Conservation (phyloP, 164 flowering plant genomes). For the Warburgia ugandensis region DNA sequence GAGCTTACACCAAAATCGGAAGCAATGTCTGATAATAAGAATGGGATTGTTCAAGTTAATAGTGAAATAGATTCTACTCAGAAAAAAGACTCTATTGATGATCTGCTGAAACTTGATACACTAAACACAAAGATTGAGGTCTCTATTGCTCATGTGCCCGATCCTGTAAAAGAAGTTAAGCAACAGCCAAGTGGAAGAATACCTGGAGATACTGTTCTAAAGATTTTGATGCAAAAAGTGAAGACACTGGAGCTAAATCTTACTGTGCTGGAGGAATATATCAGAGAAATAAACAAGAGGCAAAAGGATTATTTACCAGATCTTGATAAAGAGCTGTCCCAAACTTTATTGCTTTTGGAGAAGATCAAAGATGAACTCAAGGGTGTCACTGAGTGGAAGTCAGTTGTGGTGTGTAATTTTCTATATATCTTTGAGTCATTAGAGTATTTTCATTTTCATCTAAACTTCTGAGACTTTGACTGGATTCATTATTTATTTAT, state of each 20-base stretch:
- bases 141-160: constrained; percentile 22
- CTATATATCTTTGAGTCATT: not conserved
- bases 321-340: constrained; percentile 42
- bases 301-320: constrained; percentile 43
- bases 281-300: constrained; percentile 51
- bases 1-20: constrained; percentile 20
- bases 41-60: constrained; percentile 16
- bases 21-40: constrained; percentile 12
- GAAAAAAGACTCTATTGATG: constrained; percentile 25
- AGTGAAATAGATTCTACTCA: constrained; percentile 17
- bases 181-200: constrained; percentile 51
- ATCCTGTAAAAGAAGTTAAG: constrained; percentile 42
- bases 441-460: not conserved
- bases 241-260: constrained; percentile 58
- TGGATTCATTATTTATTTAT: constrained; percentile 6
- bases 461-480: not conserved
- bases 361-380: constrained; percentile 34
- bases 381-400: constrained; percentile 53
- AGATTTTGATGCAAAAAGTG: constrained; percentile 79
- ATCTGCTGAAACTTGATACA: constrained; percentile 18
- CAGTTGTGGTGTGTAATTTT: constrained; percentile 33
- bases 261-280: constrained; percentile 62
- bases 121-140: constrained; percentile 29
- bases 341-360: constrained; percentile 36
- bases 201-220: constrained; percentile 65